Evolutionary conservation across 208 protist species (phyloP).

Genomic region (Spongospora subterranea): DNA sequence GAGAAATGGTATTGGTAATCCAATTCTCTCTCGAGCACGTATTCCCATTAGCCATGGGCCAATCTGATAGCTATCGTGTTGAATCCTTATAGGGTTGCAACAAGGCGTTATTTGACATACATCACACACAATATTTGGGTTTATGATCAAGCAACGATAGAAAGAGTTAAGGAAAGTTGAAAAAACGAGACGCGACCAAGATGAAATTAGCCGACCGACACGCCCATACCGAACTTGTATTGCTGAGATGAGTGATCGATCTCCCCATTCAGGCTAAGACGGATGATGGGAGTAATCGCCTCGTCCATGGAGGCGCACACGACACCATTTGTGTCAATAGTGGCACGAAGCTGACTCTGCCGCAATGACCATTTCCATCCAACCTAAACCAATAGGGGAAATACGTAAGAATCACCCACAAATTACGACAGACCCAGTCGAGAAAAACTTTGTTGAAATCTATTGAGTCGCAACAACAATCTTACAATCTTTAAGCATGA

Average conservation of each 20-base stretch:
- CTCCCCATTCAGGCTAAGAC: constrained; percentile 7
- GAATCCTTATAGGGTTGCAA: too few relatives aligned
- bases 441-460: neutral
- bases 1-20: too few relatives aligned
- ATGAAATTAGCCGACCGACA: constrained; percentile 47
- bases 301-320: constrained; percentile 6
- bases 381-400: neutral
- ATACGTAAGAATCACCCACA: neutral
- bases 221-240: constrained; percentile 50
- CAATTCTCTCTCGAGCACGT: too few relatives aligned
- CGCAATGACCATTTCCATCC: constrained; percentile 38
- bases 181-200: too few relatives aligned
- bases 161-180: too few relatives aligned
- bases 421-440: neutral
- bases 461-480: too few relatives aligned
- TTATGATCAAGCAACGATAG: too few relatives aligned
- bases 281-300: neutral
- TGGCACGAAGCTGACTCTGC: constrained; percentile 24
- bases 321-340: constrained; percentile 35
- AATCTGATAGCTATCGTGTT: too few relatives aligned
- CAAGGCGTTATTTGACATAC: too few relatives aligned
- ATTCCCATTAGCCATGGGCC: too few relatives aligned
- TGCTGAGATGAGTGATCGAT: constrained; percentile 3
- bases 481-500: too few relatives aligned
- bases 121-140: too few relatives aligned